phyloP scores from a whole-genome alignment of 305 asterid species.

The Fraxinus ornus region DNA sequence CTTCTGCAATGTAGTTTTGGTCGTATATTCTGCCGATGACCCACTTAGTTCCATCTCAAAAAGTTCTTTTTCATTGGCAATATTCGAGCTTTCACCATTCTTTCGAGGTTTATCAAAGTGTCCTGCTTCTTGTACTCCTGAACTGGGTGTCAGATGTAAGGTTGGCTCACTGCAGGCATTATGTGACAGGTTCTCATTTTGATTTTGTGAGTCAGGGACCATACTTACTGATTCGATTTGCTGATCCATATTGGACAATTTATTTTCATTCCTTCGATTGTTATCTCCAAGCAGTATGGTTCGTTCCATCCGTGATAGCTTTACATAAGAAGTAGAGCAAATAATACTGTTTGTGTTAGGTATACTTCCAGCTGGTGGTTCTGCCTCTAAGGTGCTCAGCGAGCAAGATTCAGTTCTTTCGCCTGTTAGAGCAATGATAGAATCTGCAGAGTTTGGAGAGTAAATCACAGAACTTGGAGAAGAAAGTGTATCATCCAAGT shows the following conservation, averaged over 20 bases:
- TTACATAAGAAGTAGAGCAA: slow-evolving; percentile 45
- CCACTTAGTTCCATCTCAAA: slow-evolving; percentile 55
- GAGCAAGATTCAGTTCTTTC: slow-evolving; percentile 51
- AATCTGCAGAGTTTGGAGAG: slow-evolving; percentile 58
- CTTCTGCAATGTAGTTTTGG: slow-evolving; percentile 20
- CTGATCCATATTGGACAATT: slow-evolving; percentile 20
- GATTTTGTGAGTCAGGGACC: slow-evolving; percentile 32
- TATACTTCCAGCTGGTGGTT: slow-evolving; percentile 33
- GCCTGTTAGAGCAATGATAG: slow-evolving; percentile 43
- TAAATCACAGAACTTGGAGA: slow-evolving; percentile 66
- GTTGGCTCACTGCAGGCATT: slow-evolving; percentile 27
- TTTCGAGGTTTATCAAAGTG: slow-evolving; percentile 28
- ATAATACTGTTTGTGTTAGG: slow-evolving; percentile 22
- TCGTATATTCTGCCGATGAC: slow-evolving; percentile 17
- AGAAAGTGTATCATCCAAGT: slow-evolving; percentile 57
- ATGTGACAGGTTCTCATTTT: slow-evolving; percentile 26
- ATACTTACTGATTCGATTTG: slow-evolving; percentile 33
- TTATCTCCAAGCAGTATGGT: slow-evolving; percentile 42
- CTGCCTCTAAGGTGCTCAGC: slow-evolving; percentile 47
- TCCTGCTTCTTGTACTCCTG: slow-evolving; percentile 34
- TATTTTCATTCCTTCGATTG: slow-evolving; percentile 35
- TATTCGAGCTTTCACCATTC: slow-evolving; percentile 25
- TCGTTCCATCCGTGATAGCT: slow-evolving; percentile 62
- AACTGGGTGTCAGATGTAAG: slow-evolving; percentile 28
- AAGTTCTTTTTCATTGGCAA: slow-evolving; percentile 38